Percentiles rank a stretch among this genome's conserved stretches.
phyloP scores from a whole-genome alignment of 805 yeast genomes.

The Yarrowia osloensis region DNA sequence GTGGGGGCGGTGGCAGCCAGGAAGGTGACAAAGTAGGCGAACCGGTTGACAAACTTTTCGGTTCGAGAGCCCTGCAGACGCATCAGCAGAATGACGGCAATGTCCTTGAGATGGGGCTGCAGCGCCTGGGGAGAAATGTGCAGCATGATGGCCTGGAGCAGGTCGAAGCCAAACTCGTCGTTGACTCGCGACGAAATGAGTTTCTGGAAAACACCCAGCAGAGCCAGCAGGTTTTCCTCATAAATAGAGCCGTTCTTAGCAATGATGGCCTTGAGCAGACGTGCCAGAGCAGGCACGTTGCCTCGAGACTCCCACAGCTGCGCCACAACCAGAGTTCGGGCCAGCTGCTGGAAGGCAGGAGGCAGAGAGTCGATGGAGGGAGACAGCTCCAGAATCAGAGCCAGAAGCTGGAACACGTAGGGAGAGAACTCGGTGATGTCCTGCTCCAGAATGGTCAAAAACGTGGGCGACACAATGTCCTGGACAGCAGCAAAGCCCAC shows the following conservation, averaged over 20 bases:
- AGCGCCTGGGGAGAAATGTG: conserved; percentile 55
- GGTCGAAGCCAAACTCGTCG: conserved; percentile 81
- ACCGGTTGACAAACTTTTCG: conserved; percentile 72
- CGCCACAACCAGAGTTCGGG: conserved; percentile 86
- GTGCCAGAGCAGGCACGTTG: conserved; percentile 88
- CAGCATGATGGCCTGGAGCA: conserved; percentile 68
- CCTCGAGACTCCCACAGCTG: conserved; percentile 91
- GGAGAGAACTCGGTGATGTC: conserved; percentile 96
- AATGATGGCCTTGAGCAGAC: conserved; percentile 71
- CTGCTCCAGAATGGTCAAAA: conserved; percentile 64
- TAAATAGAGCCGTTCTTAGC: conserved; percentile 46
- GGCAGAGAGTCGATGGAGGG: conserved; percentile 60
- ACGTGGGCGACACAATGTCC: conserved; percentile 61
- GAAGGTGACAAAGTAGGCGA: conserved; percentile 63
- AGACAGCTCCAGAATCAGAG: conserved; percentile 65
- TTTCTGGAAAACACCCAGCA: conserved; percentile 95
- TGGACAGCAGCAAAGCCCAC: conserved; percentile 48
- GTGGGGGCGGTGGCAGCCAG: conserved; percentile 50
- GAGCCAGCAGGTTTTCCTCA: conserved; percentile 60
- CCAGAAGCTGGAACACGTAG: conserved; percentile 85
- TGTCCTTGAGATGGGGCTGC: conserved; percentile 61
- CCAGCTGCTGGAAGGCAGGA: conserved; percentile 59
- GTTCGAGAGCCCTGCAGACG: conserved; percentile 80
- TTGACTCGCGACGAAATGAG: conserved; percentile 80
- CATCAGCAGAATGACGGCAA: conserved; percentile 74